Evolutionary conservation across 805 yeast genomes (phyloP).

Genomic region (Tetrapisispora fleetii): DNA sequence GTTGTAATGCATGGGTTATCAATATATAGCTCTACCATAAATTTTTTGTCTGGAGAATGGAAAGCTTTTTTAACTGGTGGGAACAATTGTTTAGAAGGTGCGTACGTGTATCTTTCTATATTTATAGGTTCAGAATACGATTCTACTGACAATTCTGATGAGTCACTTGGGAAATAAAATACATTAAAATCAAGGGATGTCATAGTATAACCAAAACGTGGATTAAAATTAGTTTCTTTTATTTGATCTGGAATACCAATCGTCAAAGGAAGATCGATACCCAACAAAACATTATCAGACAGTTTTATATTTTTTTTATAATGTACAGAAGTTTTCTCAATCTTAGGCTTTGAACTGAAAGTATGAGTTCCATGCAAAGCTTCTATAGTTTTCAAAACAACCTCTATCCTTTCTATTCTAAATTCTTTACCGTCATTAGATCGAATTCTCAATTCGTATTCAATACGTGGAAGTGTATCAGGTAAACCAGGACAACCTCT

Average conservation of each 20-base stretch:
- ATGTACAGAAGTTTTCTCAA: slow-evolving; percentile 22
- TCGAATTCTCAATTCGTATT: slow-evolving; percentile 46
- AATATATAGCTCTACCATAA: slow-evolving; percentile 36
- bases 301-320: slow-evolving; percentile 25
- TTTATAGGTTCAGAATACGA: slow-evolving; percentile 32
- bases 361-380: slow-evolving; percentile 28
- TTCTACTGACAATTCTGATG: not conserved
- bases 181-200: slow-evolving; percentile 35
- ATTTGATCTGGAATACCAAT: slow-evolving; percentile 47
- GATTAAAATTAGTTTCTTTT: slow-evolving; percentile 41
- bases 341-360: slow-evolving; percentile 11
- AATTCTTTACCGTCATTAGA: slow-evolving; percentile 41
- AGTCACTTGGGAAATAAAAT: slow-evolving; percentile 4
- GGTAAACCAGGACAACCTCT: slow-evolving; percentile 65
- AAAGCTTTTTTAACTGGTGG: slow-evolving; percentile 39
- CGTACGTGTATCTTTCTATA: slow-evolving; percentile 45
- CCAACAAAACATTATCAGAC: slow-evolving; percentile 26
- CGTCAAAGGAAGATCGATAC: slow-evolving; percentile 50
- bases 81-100: slow-evolving; percentile 47
- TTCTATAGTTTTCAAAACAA: slow-evolving; percentile 43
- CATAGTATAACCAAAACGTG: slow-evolving; percentile 38
- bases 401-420: slow-evolving; percentile 37
- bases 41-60: slow-evolving; percentile 40
- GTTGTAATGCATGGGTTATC: slow-evolving; percentile 52
- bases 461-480: slow-evolving; percentile 48